Conservation (phyloP, 202 grass and related monocot species). For the Miscanthus sacchariflorus region DNA sequence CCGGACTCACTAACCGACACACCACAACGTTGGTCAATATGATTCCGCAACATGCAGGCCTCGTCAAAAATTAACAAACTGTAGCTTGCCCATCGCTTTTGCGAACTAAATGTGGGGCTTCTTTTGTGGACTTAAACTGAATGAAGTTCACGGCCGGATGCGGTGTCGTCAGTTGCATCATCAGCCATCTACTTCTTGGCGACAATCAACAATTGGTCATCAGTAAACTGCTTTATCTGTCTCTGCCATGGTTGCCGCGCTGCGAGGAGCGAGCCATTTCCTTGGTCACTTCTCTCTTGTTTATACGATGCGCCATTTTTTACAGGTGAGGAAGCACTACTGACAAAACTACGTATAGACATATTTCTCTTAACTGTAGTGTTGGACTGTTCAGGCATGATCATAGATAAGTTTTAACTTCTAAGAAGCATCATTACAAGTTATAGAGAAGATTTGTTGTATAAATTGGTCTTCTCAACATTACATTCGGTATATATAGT, state of each 20-base stretch:
- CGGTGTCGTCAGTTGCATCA: neutral
- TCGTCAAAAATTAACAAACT: neutral
- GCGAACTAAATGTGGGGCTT: neutral
- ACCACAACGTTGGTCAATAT: neutral
- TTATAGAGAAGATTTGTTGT: too few species aligned
- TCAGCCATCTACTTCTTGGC: neutral
- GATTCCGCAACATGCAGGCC: neutral
- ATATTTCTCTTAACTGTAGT: neutral
- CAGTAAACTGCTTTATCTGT: slow-evolving; percentile 2
- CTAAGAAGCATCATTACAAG: neutral
- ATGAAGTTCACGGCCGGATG: slow-evolving; percentile 6
- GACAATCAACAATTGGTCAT: neutral
- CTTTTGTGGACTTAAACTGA: neutral
- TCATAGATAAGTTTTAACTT: neutral
- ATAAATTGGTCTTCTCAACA: neutral
- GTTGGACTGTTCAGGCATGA: neutral
- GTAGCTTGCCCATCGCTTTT: neutral
- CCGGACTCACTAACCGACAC: slow-evolving; percentile 29
- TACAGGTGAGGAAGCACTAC: neutral
- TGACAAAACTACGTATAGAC: neutral
- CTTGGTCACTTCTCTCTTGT: neutral
- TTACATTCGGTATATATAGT: neutral
- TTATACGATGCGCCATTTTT: neutral
- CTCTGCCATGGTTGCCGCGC: neutral
- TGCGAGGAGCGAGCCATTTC: neutral